Percentiles rank a stretch among this genome's conserved stretches.
phyloP scores from a whole-genome alignment of 169 alveolate genomes.

The Eimeria maxima region DNA sequence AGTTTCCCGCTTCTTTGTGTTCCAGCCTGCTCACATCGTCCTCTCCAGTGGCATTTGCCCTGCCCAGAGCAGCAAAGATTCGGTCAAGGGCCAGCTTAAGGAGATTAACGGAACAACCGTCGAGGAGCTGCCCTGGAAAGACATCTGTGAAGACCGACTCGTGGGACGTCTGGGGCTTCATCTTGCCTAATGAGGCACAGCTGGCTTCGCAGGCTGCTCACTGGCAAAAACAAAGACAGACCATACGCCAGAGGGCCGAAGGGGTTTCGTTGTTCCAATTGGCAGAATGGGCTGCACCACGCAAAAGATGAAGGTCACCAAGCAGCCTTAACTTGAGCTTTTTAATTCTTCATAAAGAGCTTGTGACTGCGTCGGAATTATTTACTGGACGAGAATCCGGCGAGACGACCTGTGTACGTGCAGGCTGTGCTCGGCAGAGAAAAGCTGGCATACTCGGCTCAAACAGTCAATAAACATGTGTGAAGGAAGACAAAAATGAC shows the following conservation, averaged over 20 bases:
- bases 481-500: not conserved
- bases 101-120: conserved; percentile 46
- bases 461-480: not conserved
- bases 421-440: not conserved
- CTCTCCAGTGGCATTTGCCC: not conserved
- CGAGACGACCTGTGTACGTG: not conserved
- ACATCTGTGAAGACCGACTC: not conserved
- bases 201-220: not conserved
- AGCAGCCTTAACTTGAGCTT: not conserved
- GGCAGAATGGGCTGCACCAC: not conserved
- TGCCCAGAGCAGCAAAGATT: conserved; percentile 60
- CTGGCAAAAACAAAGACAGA: not conserved
- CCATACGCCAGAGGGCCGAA: not conserved
- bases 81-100: conserved; percentile 52
- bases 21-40: not conserved
- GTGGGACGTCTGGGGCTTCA: not conserved
- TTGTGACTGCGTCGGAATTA: not conserved
- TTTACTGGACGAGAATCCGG: not conserved
- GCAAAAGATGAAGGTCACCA: not conserved
- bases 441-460: not conserved
- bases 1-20: not conserved
- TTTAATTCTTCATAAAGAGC: not conserved
- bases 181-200: not conserved
- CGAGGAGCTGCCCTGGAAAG: conserved; percentile 55
- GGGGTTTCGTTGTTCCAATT: not conserved